phyloP scores from a whole-genome alignment of 2,329 filamentous ascomycete species.

The Pseudogymnoascus verrucosus region DNA sequence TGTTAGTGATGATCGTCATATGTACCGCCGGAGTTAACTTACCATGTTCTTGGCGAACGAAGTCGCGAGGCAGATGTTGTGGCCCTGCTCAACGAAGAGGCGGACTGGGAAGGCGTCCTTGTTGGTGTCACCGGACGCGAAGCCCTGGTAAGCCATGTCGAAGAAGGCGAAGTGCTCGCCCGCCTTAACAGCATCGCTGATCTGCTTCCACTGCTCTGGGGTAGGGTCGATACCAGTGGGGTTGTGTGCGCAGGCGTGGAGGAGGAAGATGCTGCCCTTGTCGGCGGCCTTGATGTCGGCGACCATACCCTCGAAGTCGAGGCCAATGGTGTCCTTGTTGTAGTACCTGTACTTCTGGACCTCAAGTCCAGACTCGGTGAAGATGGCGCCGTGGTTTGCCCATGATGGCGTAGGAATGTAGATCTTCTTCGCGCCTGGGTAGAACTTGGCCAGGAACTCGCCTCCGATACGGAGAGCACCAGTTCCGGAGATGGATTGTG shows the following conservation, averaged over 20 bases:
- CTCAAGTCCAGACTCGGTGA: slow-evolving; percentile 83
- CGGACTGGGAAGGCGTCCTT: slow-evolving; percentile 89
- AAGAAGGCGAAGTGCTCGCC: slow-evolving; percentile 92
- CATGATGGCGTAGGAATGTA: slow-evolving; percentile 95
- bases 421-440: slow-evolving; percentile 85
- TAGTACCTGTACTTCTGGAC: slow-evolving; percentile 98
- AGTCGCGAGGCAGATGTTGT: slow-evolving; percentile 81
- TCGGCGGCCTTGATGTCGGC: slow-evolving; percentile 85
- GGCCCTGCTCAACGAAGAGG: slow-evolving; percentile 87
- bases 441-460: slow-evolving; percentile 87
- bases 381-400: slow-evolving; percentile 97
- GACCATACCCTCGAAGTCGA: slow-evolving; percentile 92
- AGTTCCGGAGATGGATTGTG: slow-evolving; percentile 96
- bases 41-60: slow-evolving; percentile 99
- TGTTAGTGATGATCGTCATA: slow-evolving; percentile 9
- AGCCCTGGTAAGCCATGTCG: slow-evolving; percentile 99
- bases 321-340: slow-evolving; percentile 95
- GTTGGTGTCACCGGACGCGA: slow-evolving; percentile 86
- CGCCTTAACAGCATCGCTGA: slow-evolving; percentile 78
- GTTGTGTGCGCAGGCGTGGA: slow-evolving; percentile 97
- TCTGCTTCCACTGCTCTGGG: slow-evolving; percentile 83
- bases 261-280: slow-evolving; percentile 78
- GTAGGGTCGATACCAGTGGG: slow-evolving; percentile 94
- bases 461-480: slow-evolving; percentile 91
- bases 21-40: slow-evolving; percentile 21